Conservation (phyloP, 23 red algal species). For the Gracilaria domingensis region DNA sequence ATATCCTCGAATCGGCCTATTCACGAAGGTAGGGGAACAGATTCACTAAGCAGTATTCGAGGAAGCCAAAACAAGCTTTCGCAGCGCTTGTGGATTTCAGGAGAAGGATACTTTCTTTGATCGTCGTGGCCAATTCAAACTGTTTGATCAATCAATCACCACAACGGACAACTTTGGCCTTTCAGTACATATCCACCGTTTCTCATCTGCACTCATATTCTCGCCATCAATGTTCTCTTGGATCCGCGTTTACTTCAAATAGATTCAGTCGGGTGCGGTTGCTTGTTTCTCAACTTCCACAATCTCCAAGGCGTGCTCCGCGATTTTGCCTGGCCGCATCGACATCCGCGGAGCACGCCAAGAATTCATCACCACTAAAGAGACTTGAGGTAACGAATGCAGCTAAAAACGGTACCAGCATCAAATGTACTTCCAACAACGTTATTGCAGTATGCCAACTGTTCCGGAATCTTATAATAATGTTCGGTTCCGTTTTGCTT, state of each 20-base stretch:
- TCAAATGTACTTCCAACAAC: not conserved
- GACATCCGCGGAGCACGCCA: conserved; percentile 30
- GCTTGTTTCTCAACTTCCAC: not conserved
- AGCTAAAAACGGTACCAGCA: not conserved
- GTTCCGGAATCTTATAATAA: not conserved
- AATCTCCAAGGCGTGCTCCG: conserved; percentile 34
- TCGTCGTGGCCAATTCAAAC: conserved; percentile 20
- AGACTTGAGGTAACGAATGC: not conserved
- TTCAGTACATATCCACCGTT: conserved; percentile 8
- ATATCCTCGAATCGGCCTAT: no score
- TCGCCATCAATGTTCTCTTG: not conserved
- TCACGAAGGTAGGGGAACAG: no score
- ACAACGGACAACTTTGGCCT: not conserved
- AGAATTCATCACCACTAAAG: not conserved
- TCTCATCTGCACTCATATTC: not conserved
- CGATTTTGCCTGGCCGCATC: not conserved
- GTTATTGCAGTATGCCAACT: not conserved
- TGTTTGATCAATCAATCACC: not conserved
- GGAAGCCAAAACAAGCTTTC: no score
- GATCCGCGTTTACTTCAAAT: conserved; percentile 3
- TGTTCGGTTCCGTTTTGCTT: not conserved
- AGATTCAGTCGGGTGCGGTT: not conserved
- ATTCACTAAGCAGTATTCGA: no score
- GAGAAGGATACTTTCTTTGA: not conserved
- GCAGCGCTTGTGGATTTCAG: not conserved